These are phyloP conservation scores for Atkinsonella texensis DNA, from an alignment of 2,329 filamentous ascomycete species.

Conservation along the genomic window DNA sequence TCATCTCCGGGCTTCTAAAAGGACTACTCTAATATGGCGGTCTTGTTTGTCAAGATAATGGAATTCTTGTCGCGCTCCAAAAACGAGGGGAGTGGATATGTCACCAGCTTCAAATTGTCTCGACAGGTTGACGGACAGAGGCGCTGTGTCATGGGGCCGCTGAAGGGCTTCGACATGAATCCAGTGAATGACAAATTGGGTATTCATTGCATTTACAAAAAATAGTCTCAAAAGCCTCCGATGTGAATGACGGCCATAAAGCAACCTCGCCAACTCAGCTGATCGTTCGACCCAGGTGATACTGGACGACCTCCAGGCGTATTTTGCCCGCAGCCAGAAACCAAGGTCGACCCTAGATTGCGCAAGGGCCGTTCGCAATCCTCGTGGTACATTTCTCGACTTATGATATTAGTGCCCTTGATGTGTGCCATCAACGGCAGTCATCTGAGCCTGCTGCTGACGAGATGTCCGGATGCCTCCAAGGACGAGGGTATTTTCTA, in stretches of 20 bases:
- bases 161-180: not conserved
- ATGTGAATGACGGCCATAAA: not conserved
- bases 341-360: not conserved
- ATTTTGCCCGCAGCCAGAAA: not conserved
- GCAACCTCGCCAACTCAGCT: not conserved
- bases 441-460: not conserved
- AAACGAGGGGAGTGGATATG: not conserved
- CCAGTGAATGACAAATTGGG: not conserved
- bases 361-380: not conserved
- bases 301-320: not conserved
- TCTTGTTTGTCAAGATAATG: not conserved
- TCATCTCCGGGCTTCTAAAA: not conserved
- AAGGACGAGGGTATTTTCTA: not conserved
- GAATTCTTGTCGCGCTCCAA: not conserved
- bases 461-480: not conserved
- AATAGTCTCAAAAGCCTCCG: not conserved
- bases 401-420: not conserved
- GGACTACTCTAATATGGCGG: not conserved
- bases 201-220: not conserved
- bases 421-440: not conserved
- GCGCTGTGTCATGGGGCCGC: not conserved
- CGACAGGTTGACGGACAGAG: not conserved
- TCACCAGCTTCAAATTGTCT: not conserved
- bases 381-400: not conserved
- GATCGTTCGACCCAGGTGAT: not conserved